These are phyloP conservation scores for Trichoderma atrobrunneum DNA, from an alignment of 2,329 filamentous ascomycete species.

Conservation along the genomic window DNA sequence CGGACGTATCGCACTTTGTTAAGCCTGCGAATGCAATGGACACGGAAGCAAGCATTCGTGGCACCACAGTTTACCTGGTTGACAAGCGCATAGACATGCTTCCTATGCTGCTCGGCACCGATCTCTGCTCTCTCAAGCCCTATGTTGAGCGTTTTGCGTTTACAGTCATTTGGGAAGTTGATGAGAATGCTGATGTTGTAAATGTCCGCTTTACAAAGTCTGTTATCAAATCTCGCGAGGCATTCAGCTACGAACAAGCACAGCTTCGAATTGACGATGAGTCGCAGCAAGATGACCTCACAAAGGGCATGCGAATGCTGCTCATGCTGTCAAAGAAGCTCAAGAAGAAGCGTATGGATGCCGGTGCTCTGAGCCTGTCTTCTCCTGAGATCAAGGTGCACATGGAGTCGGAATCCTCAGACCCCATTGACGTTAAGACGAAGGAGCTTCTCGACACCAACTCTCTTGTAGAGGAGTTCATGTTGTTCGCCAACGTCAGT, in stretches of 20 bases:
- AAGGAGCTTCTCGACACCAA: slow-evolving; percentile 94
- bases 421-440: slow-evolving; percentile 93
- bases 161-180: slow-evolving; percentile 85
- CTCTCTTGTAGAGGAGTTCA: slow-evolving; percentile 97
- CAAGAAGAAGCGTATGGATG: slow-evolving; percentile 92
- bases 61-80: slow-evolving; percentile 94
- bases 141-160: slow-evolving; percentile 95
- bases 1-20: slow-evolving; percentile 98
- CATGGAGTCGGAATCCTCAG: slow-evolving; percentile 91
- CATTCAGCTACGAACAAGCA: slow-evolving; percentile 96
- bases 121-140: slow-evolving; percentile 93
- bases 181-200: slow-evolving; percentile 79
- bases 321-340: slow-evolving; percentile 89
- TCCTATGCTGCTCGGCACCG: slow-evolving; percentile 91
- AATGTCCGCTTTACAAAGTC: slow-evolving; percentile 91
- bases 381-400: slow-evolving; percentile 98
- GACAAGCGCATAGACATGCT: slow-evolving; percentile 99
- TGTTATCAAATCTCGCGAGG: slow-evolving; percentile 92
- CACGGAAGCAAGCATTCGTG: slow-evolving; percentile 85
- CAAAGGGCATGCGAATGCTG: slow-evolving; percentile 81
- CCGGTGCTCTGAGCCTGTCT: slow-evolving; percentile 89
- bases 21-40: slow-evolving; percentile 98
- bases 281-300: slow-evolving; percentile 85
- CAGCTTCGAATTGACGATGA: slow-evolving; percentile 89
- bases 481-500: slow-evolving; percentile 95